Evolutionary conservation across 208 protist species (phyloP).

Genomic region (Trichomonas vaginalis): DNA sequence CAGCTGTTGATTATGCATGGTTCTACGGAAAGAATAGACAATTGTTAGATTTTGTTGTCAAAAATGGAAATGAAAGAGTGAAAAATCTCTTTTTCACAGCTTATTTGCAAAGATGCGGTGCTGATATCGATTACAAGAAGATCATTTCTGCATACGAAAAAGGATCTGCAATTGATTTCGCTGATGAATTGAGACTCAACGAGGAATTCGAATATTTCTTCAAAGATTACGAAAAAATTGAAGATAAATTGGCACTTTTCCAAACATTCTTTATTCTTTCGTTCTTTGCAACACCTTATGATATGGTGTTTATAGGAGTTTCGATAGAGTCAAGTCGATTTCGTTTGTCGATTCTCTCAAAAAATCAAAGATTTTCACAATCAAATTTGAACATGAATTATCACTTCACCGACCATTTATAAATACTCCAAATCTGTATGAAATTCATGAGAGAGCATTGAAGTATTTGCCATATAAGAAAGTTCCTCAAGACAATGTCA

Average conservation of each 20-base stretch:
- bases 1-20: background rate
- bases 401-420: background rate
- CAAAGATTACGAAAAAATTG: background rate
- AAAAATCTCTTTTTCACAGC: background rate
- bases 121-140: background rate
- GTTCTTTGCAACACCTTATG: background rate
- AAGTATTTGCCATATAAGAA: background rate
- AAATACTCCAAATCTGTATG: background rate
- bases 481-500: background rate
- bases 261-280: background rate
- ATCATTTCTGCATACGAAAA: background rate
- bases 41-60: background rate
- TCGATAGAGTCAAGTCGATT: background rate
- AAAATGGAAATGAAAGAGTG: background rate
- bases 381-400: background rate
- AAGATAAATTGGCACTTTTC: background rate
- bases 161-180: background rate
- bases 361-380: background rate
- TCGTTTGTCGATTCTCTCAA: background rate
- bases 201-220: background rate
- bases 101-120: background rate
- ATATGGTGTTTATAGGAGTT: background rate
- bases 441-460: background rate
- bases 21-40: background rate
- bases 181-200: background rate